Conservation (phyloP, 106 monocot genomes). For the Platanthera zijinensis region DNA sequence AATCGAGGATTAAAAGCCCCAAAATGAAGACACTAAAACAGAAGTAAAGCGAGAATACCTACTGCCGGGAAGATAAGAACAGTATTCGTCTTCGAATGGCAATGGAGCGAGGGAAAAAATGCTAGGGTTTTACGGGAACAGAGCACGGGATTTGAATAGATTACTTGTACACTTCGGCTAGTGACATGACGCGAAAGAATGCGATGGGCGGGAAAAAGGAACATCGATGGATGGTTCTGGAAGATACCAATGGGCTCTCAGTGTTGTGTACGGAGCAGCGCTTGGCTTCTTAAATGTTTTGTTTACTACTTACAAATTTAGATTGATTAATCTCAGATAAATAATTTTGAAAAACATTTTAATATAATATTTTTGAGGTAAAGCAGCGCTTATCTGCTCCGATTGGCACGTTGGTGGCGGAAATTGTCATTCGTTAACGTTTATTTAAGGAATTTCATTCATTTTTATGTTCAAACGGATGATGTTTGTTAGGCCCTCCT, state of each 20-base stretch:
- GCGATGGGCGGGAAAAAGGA: slow-evolving; percentile 3
- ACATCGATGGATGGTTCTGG: not conserved
- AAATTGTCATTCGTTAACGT: too few relatives aligned
- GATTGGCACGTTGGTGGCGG: too few relatives aligned
- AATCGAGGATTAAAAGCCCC: not conserved
- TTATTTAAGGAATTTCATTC: too few relatives aligned
- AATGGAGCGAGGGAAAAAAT: not conserved
- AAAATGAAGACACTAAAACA: not conserved
- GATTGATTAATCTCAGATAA: too few relatives aligned
- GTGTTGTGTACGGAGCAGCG: too few relatives aligned
- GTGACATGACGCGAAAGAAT: not conserved
- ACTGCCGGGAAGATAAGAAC: not conserved
- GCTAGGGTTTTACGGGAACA: slow-evolving; percentile 7
- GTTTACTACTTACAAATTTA: too few relatives aligned
- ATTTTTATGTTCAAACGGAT: too few relatives aligned
- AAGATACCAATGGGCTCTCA: not conserved
- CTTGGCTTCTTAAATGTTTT: too few relatives aligned
- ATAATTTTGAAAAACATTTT: too few relatives aligned
- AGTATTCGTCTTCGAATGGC: not conserved
- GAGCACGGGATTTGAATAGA: not conserved
- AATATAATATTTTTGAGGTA: too few relatives aligned
- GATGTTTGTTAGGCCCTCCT: too few relatives aligned
- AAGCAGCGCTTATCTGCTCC: too few relatives aligned
- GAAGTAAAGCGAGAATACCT: not conserved
- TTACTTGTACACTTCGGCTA: not conserved